Conservation (phyloP, 192 early-diverging fungal genomes). For the Powellomyces hirtus region DNA sequence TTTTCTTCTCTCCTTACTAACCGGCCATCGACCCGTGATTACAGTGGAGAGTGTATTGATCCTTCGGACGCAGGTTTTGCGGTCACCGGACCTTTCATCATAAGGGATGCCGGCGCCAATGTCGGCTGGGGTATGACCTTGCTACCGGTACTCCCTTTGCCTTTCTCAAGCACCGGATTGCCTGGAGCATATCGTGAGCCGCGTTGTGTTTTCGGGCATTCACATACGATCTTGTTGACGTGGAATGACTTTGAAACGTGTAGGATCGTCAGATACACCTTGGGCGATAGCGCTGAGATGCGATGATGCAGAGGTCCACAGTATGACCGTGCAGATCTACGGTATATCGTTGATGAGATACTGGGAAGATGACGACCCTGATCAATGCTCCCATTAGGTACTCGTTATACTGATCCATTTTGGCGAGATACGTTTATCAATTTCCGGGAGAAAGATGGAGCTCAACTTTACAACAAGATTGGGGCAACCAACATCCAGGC, state of each 20-base stretch:
- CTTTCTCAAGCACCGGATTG: neutral
- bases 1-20: no score
- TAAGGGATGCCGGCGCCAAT: neutral
- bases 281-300: neutral
- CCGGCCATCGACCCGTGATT: no score
- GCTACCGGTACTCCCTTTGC: neutral
- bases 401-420: neutral
- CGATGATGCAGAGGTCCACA: neutral
- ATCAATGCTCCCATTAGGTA: neutral
- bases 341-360: neutral
- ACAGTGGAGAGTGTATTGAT: constrained; percentile 9
- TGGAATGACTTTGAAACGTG: neutral
- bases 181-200: neutral
- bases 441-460: neutral
- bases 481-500: neutral
- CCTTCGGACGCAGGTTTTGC: neutral
- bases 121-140: neutral
- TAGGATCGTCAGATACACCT: neutral
- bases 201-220: neutral
- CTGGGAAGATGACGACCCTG: neutral
- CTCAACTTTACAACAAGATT: neutral
- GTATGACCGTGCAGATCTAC: neutral
- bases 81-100: neutral
- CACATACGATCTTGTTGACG: neutral
- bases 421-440: neutral